Percentiles rank a stretch among this genome's conserved stretches.
Conservation (phyloP, 768 basidiomycete genomes). For the Lentinula sp. region DNA sequence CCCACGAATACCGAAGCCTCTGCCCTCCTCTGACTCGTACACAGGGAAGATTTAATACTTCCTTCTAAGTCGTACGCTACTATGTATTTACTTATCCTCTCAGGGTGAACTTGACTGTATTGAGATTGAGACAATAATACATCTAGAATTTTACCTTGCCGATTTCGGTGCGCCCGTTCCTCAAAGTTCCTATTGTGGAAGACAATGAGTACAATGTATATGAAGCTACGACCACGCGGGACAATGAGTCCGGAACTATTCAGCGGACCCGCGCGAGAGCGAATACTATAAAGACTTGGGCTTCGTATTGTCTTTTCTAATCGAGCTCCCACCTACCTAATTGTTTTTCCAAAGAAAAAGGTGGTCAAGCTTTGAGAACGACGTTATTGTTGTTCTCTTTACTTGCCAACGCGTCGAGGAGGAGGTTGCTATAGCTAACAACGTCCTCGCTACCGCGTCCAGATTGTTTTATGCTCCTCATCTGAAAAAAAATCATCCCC, state of each 20-base stretch:
- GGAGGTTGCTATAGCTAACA: constrained; percentile 23
- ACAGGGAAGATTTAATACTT: not conserved
- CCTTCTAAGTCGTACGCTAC: not conserved
- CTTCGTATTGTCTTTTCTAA: constrained; percentile 51
- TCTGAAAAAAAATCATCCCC: constrained; percentile 18
- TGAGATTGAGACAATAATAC: not conserved
- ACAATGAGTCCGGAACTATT: constrained; percentile 27
- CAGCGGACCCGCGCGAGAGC: constrained; percentile 20
- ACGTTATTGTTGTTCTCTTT: constrained; percentile 29
- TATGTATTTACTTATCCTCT: not conserved
- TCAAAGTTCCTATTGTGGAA: not conserved
- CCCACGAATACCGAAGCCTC: not conserved
- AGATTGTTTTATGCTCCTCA: constrained; percentile 19
- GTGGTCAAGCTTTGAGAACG: constrained; percentile 32
- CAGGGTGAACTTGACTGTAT: not conserved
- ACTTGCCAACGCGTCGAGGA: constrained; percentile 22
- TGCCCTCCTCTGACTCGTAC: not conserved
- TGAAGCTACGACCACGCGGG: not conserved
- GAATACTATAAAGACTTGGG: constrained; percentile 45
- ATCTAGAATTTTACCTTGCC: constrained; percentile 21
- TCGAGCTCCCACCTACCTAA: constrained; percentile 55
- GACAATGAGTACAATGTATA: not conserved
- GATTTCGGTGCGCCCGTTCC: constrained; percentile 22
- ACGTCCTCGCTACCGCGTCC: constrained; percentile 20
- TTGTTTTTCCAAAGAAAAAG: constrained; percentile 42